Conservation (phyloP, 371 early-diverging fungal genomes). For the Coemansia sp. region DNA sequence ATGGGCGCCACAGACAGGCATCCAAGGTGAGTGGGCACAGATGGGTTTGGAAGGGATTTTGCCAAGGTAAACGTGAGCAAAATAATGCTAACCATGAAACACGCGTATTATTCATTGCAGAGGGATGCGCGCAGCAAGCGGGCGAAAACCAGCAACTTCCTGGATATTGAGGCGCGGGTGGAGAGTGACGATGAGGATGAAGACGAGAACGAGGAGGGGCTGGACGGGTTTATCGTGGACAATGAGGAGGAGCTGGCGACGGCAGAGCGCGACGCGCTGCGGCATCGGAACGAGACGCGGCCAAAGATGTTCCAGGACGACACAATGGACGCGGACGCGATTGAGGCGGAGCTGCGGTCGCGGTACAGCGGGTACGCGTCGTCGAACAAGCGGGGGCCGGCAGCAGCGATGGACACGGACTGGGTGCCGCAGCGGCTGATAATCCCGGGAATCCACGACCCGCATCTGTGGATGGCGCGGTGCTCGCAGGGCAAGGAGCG, state of each 20-base stretch:
- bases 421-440: constrained; percentile 78
- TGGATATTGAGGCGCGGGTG: constrained; percentile 67
- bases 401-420: constrained; percentile 62
- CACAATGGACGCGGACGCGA: constrained; percentile 79
- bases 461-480: constrained; percentile 91
- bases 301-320: constrained; percentile 67
- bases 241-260: constrained; percentile 66
- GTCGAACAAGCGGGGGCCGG: constrained; percentile 40
- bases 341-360: constrained; percentile 76
- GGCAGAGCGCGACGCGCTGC: constrained; percentile 54
- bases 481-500: constrained; percentile 92
- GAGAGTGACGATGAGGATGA: constrained; percentile 79
- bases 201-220: constrained; percentile 74
- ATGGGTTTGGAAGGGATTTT: no score
- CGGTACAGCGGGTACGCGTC: constrained; percentile 70
- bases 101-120: background rate
- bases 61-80: background rate
- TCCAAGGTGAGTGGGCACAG: constrained; percentile 1
- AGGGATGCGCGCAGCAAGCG: constrained; percentile 54
- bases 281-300: constrained; percentile 53
- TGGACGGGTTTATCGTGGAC: constrained; percentile 72
- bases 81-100: background rate
- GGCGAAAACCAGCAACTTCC: constrained; percentile 54
- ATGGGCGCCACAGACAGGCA: constrained; percentile 27
- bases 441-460: constrained; percentile 85